Evolutionary conservation across 306 rosid genomes (phyloP), one percentile per base, ranked within the genome.

Genomic region (Vigna reflexopilosa): DNA sequence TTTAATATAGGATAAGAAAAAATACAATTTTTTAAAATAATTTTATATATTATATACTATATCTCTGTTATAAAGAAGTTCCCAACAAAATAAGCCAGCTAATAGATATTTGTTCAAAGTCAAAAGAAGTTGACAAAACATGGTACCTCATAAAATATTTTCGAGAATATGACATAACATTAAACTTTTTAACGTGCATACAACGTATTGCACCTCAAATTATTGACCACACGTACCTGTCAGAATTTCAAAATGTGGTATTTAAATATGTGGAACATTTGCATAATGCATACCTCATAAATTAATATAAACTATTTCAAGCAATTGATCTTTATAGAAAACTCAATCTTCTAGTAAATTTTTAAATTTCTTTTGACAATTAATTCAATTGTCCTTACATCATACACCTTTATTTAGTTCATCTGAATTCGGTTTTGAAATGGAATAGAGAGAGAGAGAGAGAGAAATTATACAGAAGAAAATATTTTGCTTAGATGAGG

Each of bases 151-250:
- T 9, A 49, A 76, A 34, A 34, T 36, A 36, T 36, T 50, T 76
- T 44, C 63, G 12, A 24, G 12, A n/a, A 55, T 28, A 40, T 38
- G 7, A 24, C 28, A 12, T 36, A 49, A 22, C 16, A 7, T 11
- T 49, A 75, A 20, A 63, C 51, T 22, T 34, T 48, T 32, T 38
- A 76, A 36, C 64, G 61, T 63, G 80, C 72, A 13, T 56, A 9
- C 56, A 57, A 73, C 55, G 67, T 57, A 9, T 24, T 44, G 9
- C 47, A 48, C 59, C 74, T 14, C 4, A 69, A 36, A 72, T 19
- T 72, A 14, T 54, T 71, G 64, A 71, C 76, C 47, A 4, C 16
- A 10, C 38, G 32, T n/a, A 30, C 32, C 47, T 32, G 7, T 44
- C 54, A 13, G 10, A 55, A 55, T 40, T 20, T 72, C 7, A 52